Evolutionary conservation across 2,329 filamentous ascomycete genomes (phyloP), one percentile per base, ranked within the genome.

Genomic region (Amesomyces nigricolor): DNA sequence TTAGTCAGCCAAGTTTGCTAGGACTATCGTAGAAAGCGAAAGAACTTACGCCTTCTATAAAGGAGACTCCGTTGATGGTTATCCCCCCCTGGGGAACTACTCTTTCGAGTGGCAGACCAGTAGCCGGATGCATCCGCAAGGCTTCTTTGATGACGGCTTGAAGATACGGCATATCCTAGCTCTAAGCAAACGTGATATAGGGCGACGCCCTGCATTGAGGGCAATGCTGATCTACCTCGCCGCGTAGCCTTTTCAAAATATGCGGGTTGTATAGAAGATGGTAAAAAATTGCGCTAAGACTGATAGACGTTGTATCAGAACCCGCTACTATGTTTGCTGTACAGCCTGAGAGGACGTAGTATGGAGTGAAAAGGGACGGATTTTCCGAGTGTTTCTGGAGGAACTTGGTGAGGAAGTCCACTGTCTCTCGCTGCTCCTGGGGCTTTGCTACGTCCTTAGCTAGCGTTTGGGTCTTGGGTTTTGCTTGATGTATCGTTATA

Each of bases 121-220:
- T 52, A 5, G 50, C 50, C 19, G 50, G 50, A 39, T 52, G 42
- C 22, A 52, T n/a, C 1, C 50, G 13, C 32, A 46, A 7, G 13
- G 50, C 42, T 14, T 52, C 50, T 19, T 46, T 46, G 13, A 52
- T 30, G 32, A 52, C 50, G 1, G 50, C 50, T 13, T 52, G 50
- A 6, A 52, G 43, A 14, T 52, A 52, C 14, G 50, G 42, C 42
- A 52, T 38, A 2, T 8, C 8, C 30, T 46, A 32, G 32, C 17
- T 19, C 14, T 38, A 2, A 4, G 30, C 32, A 19, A 52, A 52
- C 29, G 26, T 51, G 29, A 51, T 37, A 17, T 37, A 8, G 5
- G 26, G 4, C 6, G 37, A 40, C 2, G 29, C 39, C 39, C 14
- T 37, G 16, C 16, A 26, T 7, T 22, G 29, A 2, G 42, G 49